Conservation (phyloP, 495 filamentous ascomycete genomes). For the Tuber aestivum region DNA sequence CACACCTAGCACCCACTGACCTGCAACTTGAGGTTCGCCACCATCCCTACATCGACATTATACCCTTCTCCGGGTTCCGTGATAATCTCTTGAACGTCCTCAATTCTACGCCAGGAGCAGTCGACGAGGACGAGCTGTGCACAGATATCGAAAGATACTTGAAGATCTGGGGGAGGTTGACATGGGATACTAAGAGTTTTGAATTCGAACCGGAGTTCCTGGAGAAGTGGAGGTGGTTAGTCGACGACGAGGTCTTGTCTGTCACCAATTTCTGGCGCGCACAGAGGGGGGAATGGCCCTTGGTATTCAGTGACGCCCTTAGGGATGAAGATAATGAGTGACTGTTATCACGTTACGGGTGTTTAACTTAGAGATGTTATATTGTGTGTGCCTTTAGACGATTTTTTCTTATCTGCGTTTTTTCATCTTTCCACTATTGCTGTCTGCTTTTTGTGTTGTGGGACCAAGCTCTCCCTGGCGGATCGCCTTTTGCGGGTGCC, state of each 20-base stretch:
- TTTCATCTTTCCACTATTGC: neutral
- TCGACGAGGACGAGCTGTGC: slow-evolving; percentile 50
- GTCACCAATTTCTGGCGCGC: slow-evolving; percentile 42
- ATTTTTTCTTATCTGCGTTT: neutral
- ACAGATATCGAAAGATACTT: slow-evolving; percentile 44
- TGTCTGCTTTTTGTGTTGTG: neutral
- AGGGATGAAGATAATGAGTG: neutral
- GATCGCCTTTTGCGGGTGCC: neutral
- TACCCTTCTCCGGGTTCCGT: slow-evolving; percentile 50
- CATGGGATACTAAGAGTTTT: slow-evolving; percentile 37
- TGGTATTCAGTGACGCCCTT: neutral
- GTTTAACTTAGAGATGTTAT: neutral
- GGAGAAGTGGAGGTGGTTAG: slow-evolving; percentile 40
- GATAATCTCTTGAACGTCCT: slow-evolving; percentile 50
- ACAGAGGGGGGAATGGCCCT: slow-evolving; percentile 29
- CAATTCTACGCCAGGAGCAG: slow-evolving; percentile 12
- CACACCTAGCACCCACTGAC: slow-evolving; percentile 48
- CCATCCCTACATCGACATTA: slow-evolving; percentile 53
- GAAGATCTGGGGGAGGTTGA: slow-evolving; percentile 33
- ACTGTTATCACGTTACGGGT: neutral
- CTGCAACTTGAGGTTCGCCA: slow-evolving; percentile 47
- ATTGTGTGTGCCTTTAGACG: neutral
- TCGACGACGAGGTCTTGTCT: slow-evolving; percentile 30
- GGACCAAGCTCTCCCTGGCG: neutral
- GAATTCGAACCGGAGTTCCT: slow-evolving; percentile 37